Conservation (phyloP, 2,329 filamentous ascomycete species). For the Penicillium vulpinum region DNA sequence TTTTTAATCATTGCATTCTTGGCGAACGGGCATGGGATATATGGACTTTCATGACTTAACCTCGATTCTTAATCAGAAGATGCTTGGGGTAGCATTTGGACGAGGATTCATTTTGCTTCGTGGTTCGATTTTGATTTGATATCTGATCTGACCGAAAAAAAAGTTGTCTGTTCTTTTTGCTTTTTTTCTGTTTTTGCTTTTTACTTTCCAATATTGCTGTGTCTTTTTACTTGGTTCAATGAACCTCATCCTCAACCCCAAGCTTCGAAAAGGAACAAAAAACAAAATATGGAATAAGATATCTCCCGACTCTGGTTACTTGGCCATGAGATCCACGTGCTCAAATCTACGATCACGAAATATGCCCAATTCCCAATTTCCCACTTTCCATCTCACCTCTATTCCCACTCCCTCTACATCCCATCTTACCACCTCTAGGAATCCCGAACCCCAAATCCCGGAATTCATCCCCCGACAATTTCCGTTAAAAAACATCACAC, state of each 20-base stretch:
- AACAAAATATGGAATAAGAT: slow-evolving; percentile 8
- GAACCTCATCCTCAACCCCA: not conserved
- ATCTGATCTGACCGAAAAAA: slow-evolving; percentile 16
- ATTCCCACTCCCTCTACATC: not conserved
- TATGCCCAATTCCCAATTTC: not conserved
- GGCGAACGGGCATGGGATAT: slow-evolving; percentile 31
- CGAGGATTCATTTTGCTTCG: slow-evolving; percentile 3
- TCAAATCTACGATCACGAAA: slow-evolving; percentile 2
- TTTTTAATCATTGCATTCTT: slow-evolving; percentile 31
- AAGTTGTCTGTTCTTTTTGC: slow-evolving; percentile 11
- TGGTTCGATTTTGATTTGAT: slow-evolving; percentile 1
- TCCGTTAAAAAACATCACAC: not conserved
- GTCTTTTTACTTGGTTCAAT: slow-evolving; percentile 4
- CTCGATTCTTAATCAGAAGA: slow-evolving; percentile 19
- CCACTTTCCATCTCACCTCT: not conserved
- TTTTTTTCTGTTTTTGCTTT: not conserved
- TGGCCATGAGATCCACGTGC: not conserved
- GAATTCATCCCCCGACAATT: not conserved
- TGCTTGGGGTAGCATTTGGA: slow-evolving; percentile 13
- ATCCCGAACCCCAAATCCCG: not conserved
- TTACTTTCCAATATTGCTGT: not conserved
- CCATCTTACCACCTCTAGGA: not conserved
- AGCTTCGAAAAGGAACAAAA: not conserved
- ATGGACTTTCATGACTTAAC: slow-evolving; percentile 22
- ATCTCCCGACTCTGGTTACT: slow-evolving; percentile 10